Conservation (phyloP, 129 eudicot genomes). For the Helichrysum umbraculigerum region DNA sequence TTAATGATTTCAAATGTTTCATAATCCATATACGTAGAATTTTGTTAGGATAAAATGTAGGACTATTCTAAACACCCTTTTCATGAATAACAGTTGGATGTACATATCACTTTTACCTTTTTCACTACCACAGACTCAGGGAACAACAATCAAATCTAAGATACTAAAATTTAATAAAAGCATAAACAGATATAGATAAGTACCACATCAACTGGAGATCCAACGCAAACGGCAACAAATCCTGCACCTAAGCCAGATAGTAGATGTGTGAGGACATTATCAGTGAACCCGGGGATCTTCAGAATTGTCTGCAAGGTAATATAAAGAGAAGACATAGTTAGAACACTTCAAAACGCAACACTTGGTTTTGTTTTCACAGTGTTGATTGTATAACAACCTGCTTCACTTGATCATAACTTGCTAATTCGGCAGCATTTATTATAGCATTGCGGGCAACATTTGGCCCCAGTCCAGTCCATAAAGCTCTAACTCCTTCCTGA, state of each 20-base stretch:
- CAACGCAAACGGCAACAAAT: slow-evolving; percentile 93
- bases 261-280: slow-evolving; percentile 83
- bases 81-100: too few species aligned
- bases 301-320: slow-evolving; percentile 70
- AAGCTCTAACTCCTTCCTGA: slow-evolving; percentile 74
- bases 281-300: slow-evolving; percentile 91
- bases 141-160: too few species aligned
- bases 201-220: slow-evolving; percentile 99
- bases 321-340: not conserved
- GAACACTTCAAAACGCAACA: not conserved
- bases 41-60: too few species aligned
- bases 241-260: slow-evolving; percentile 95
- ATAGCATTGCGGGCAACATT: slow-evolving; percentile 90
- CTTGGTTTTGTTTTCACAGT: not conserved
- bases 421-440: slow-evolving; percentile 94
- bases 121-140: too few species aligned
- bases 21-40: too few species aligned
- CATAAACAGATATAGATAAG: not conserved
- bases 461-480: slow-evolving; percentile 97
- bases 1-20: too few species aligned
- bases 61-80: too few species aligned
- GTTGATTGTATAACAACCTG: slow-evolving; percentile 44
- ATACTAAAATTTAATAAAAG: not conserved
- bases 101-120: too few species aligned
- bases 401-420: slow-evolving; percentile 98